Conservation (phyloP, 768 basidiomycete species). For the Suillus brevipes region DNA sequence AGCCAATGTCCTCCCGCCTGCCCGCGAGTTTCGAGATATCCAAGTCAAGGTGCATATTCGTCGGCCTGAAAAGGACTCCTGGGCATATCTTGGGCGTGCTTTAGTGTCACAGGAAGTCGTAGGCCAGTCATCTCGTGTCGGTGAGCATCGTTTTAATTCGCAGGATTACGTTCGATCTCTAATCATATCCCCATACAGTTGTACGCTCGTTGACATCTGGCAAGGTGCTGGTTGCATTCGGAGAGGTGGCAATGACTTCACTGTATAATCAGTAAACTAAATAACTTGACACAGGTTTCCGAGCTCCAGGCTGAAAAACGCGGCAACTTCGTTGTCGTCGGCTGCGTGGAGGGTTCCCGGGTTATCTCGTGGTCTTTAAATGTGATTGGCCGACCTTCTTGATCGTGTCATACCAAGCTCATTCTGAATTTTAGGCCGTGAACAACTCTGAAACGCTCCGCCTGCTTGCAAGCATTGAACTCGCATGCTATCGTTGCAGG, state of each 20-base stretch:
- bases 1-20: slow-evolving; percentile 4
- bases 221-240: slow-evolving; percentile 69
- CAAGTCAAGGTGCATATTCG: slow-evolving; percentile 85
- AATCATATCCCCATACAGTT: slow-evolving; percentile 16
- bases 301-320: slow-evolving; percentile 85
- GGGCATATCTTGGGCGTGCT: slow-evolving; percentile 80
- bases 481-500: slow-evolving; percentile 79
- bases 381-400: slow-evolving; percentile 40
- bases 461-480: slow-evolving; percentile 79
- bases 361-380: slow-evolving; percentile 88
- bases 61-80: slow-evolving; percentile 74
- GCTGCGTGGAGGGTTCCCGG: slow-evolving; percentile 68
- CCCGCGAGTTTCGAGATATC: slow-evolving; percentile 72
- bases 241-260: slow-evolving; percentile 47
- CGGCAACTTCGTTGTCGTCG: slow-evolving; percentile 84
- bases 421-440: slow-evolving; percentile 52
- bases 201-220: slow-evolving; percentile 56
- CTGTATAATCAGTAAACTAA: slow-evolving; percentile 2
- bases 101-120: slow-evolving; percentile 71
- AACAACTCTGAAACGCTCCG: slow-evolving; percentile 84
- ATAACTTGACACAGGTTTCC: slow-evolving; percentile 43
- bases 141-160: slow-evolving; percentile 43
- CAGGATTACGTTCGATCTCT: slow-evolving; percentile 8
- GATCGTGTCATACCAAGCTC: slow-evolving; percentile 14
- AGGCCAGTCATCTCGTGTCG: slow-evolving; percentile 79